These are phyloP conservation scores for Fraxinus floribunda DNA, from an alignment of 305 asterid species.

Conservation along the genomic window DNA sequence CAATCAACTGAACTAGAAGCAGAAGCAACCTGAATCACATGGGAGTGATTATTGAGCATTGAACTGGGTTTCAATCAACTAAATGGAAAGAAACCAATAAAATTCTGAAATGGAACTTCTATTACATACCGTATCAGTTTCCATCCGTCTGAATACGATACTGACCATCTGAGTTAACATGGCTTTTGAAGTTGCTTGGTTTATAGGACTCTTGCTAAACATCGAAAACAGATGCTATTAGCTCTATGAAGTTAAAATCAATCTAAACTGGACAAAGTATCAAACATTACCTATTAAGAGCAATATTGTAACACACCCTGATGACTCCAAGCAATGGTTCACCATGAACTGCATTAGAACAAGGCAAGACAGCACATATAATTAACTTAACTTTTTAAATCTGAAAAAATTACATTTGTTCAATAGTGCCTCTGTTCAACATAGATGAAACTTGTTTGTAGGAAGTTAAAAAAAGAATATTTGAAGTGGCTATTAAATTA, in stretches of 20 bases:
- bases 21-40: conserved; percentile 50
- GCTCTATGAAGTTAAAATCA: conserved; percentile 27
- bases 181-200: conserved; percentile 97
- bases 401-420: not conserved
- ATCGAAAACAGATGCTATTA: conserved; percentile 34
- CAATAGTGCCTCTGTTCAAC: not conserved
- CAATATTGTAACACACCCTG: conserved; percentile 93
- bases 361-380: conserved; percentile 23
- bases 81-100: conserved; percentile 24
- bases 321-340: conserved; percentile 88
- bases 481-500: not conserved
- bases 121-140: conserved; percentile 69
- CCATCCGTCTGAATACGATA: conserved; percentile 82
- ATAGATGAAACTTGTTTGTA: not conserved
- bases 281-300: conserved; percentile 80
- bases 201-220: conserved; percentile 93
- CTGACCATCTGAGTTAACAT: conserved; percentile 97
- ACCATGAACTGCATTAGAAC: conserved; percentile 84
- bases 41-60: conserved; percentile 11
- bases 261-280: conserved; percentile 26
- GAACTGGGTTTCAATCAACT: not conserved
- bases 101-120: conserved; percentile 14
- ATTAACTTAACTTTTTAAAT: conserved; percentile 16
- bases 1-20: conserved; percentile 45
- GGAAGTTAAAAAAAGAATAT: not conserved